Percentiles rank a stretch among this genome's conserved stretches.
These are phyloP conservation scores for Botrytis elliptica DNA, from an alignment of 2,329 filamentous ascomycete species.

Conservation along the genomic window DNA sequence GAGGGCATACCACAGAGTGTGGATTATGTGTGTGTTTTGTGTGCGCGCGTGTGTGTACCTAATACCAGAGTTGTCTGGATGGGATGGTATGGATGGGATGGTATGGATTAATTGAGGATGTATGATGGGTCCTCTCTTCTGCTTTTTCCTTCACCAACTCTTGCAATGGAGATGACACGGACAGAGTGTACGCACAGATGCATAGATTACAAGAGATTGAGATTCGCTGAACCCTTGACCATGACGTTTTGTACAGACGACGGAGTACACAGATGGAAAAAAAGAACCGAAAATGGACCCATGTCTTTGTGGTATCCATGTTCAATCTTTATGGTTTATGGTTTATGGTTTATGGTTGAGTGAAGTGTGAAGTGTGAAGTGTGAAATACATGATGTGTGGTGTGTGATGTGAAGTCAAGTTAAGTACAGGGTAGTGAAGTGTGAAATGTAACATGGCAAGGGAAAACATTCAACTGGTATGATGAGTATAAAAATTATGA, in stretches of 20 bases:
- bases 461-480: background rate
- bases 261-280: background rate
- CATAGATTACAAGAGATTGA: background rate
- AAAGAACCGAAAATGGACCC: background rate
- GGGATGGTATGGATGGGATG: no score
- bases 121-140: background rate
- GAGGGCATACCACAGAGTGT: background rate
- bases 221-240: slow-evolving; percentile 7
- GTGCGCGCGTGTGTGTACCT: background rate
- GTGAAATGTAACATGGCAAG: background rate
- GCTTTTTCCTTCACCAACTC: background rate
- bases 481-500: background rate
- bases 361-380: background rate
- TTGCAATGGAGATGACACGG: background rate
- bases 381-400: background rate
- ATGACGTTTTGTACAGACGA: background rate
- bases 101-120: no score
- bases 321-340: background rate
- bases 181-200: background rate
- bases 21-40: background rate
- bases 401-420: background rate
- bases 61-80: no score
- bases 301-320: background rate
- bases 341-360: background rate
- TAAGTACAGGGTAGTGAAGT: background rate